Conservation (phyloP, 2,329 filamentous ascomycete genomes). For the Diplocarpon mali region DNA sequence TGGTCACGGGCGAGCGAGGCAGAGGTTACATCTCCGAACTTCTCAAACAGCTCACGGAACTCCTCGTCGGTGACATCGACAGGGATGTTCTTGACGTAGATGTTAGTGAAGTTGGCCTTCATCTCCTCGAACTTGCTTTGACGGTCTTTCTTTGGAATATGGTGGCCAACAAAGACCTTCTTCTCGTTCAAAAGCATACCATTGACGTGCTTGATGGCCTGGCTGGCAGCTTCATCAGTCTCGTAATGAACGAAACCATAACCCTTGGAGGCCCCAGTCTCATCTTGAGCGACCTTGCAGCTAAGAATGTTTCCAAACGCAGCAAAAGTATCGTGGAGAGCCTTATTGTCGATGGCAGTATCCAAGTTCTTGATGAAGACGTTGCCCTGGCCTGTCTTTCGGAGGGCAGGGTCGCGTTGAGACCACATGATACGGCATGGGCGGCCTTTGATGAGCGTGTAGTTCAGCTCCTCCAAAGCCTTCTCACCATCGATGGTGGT, state of each 20-base stretch:
- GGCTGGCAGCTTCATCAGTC: conserved; percentile 91
- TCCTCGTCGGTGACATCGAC: conserved; percentile 80
- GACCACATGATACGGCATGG: conserved; percentile 99
- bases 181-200: conserved; percentile 99
- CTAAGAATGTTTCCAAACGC: conserved; percentile 98
- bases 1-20: conserved; percentile 82
- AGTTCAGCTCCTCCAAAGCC: conserved; percentile 98
- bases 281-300: conserved; percentile 99
- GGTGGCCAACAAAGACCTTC: conserved; percentile 98
- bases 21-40: conserved; percentile 88
- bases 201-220: conserved; percentile 99
- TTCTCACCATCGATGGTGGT: conserved; percentile 93
- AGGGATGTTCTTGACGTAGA: conserved; percentile 98
- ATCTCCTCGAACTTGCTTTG: conserved; percentile 99
- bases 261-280: conserved; percentile 92
- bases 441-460: conserved; percentile 96
- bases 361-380: conserved; percentile 99
- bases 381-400: conserved; percentile 98
- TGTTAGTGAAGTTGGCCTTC: conserved; percentile 99
- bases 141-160: conserved; percentile 99
- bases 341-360: conserved; percentile 98
- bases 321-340: conserved; percentile 96
- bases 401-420: conserved; percentile 94
- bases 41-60: conserved; percentile 87
- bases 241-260: conserved; percentile 99